A percentile compares a stretch with the other conserved stretches of the same genome.
These are phyloP conservation scores for Candida mesenterica DNA, from an alignment of 1,139 yeast species.

Conservation along the genomic window DNA sequence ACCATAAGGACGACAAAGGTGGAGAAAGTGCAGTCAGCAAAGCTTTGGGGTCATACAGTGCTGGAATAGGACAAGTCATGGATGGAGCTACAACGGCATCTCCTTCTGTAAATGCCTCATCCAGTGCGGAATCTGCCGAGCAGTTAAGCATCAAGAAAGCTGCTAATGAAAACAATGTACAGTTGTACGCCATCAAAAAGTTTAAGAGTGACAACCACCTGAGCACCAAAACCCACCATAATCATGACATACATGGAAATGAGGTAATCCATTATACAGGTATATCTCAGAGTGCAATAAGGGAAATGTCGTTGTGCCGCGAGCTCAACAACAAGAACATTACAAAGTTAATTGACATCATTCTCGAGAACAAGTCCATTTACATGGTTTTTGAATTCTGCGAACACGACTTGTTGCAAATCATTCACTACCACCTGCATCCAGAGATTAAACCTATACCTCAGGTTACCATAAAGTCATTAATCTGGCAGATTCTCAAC, in stretches of 20 bases:
- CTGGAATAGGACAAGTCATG: neutral
- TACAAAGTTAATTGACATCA: constrained; percentile 75
- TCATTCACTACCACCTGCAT: constrained; percentile 90
- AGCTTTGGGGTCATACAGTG: neutral
- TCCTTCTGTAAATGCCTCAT: too few relatives aligned
- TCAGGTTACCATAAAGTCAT: constrained; percentile 71
- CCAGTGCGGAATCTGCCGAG: too few relatives aligned
- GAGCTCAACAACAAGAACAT: constrained; percentile 81
- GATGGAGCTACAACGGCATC: too few relatives aligned
- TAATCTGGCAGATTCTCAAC: constrained; percentile 86
- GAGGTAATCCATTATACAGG: constrained; percentile 91
- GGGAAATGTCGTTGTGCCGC: constrained; percentile 94
- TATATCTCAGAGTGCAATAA: constrained; percentile 90
- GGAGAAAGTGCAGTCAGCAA: constrained; percentile 1
- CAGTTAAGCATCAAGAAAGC: constrained; percentile 6
- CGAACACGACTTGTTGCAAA: constrained; percentile 90
- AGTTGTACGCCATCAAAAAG: constrained; percentile 82
- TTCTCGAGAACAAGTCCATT: constrained; percentile 86
- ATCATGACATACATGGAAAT: constrained; percentile 54
- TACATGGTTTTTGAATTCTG: constrained; percentile 96
- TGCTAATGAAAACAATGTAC: constrained; percentile 10
- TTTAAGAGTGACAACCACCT: constrained; percentile 87
- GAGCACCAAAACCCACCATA: constrained; percentile 30
- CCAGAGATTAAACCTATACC: constrained; percentile 82
- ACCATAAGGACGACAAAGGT: constrained; percentile 5